Base-by-base conservation (phyloP, 2,329 filamentous ascomycete species). In the Zarea fungicola region DNA sequence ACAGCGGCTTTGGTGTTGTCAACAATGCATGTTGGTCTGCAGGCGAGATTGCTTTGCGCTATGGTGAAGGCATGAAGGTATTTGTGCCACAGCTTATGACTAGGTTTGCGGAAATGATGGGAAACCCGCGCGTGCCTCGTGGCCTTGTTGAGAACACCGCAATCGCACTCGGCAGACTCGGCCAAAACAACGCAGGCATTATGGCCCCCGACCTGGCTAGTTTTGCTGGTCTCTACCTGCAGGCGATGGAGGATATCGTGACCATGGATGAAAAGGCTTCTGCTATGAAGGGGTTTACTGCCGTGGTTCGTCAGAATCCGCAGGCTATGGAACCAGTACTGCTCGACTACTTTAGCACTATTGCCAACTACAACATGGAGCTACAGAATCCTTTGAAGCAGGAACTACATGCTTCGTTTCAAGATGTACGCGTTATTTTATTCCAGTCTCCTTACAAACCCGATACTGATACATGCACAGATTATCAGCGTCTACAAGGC, bases 1-100 rank as follows among this genome's bases (percentile, higher is more conserved):
- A 95, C 55, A 86, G 81, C 16, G 85, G 84, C 13, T 96, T 96
- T 65, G 89, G 90, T 52, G 91, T 97, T 25, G 84, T 97, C 52
- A 99, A 97, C 77, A 99, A 99, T 63, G 92, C 93, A 19, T 97
- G 92, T 71, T 99, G 93, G 93, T 95, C 91, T 6, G 84, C 84
- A 21, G 93, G 93, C 35, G 93, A 99, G 71, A 93, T 97, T 53
- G 83, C 90, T 14, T 83, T 96, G 66, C 84, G 89, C 53, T 78
- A 87, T 63, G 81, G 84, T 56, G 81, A 84, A 53, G 81, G 78
- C 47, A 87, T 96, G 81, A 77, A 77, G 1, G 85, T 85, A 1
- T 96, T 86, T 63, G 79, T 90, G 9, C 83, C 87, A 19, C 80
- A 86, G 53, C 73, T 99, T 14, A 83, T 95, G 51, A 78, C 85